Conservation (phyloP, 2,329 filamentous ascomycete genomes). For the Colletotrichum graminicola region DNA sequence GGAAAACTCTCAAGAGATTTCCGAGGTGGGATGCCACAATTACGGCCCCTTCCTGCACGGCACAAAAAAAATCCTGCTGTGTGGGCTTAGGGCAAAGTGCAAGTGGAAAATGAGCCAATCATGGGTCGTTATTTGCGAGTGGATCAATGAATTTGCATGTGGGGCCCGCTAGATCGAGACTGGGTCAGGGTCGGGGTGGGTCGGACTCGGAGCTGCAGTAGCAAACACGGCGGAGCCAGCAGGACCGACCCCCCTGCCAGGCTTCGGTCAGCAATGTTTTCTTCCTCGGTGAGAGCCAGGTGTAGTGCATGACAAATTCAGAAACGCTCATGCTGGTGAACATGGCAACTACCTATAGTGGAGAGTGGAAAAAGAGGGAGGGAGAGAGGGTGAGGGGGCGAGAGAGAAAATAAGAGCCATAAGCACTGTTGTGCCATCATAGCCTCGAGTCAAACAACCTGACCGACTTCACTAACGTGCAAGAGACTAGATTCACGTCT, state of each 20-base stretch:
- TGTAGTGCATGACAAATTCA: neutral
- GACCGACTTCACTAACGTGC: too few species aligned
- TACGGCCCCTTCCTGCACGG: slow-evolving; percentile 11
- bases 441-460: too few species aligned
- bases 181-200: neutral
- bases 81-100: slow-evolving; percentile 27
- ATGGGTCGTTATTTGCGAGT: neutral
- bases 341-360: neutral
- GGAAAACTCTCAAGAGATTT: slow-evolving; percentile 24
- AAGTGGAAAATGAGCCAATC: neutral
- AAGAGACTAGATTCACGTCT: slow-evolving; percentile 6
- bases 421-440: neutral
- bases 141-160: slow-evolving; percentile 6
- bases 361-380: neutral
- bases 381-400: too few species aligned
- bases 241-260: neutral
- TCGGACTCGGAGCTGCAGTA: slow-evolving; percentile 3
- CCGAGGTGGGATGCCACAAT: slow-evolving; percentile 18
- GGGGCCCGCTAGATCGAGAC: neutral
- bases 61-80: slow-evolving; percentile 28
- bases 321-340: neutral
- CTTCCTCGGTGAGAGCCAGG: neutral
- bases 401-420: too few species aligned
- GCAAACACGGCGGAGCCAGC: neutral
- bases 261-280: neutral